Conservation (phyloP, 352 stramenopile genomes). For the Phytophthora multivora region DNA sequence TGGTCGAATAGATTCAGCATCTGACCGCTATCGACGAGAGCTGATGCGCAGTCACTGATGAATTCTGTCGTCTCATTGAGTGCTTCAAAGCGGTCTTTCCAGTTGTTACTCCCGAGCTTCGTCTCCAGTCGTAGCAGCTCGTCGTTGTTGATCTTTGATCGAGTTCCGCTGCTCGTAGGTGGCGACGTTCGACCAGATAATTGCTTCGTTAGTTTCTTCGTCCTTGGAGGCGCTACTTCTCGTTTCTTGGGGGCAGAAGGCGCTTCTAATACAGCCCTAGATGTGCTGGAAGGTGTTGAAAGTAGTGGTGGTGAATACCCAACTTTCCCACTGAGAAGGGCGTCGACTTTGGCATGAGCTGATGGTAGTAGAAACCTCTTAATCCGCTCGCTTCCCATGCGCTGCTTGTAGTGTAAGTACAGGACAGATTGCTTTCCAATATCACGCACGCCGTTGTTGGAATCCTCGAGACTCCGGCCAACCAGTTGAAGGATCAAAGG, state of each 20-base stretch:
- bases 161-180: conserved; percentile 18
- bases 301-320: conserved; percentile 26
- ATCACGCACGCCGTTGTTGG: conserved; percentile 78
- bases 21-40: conserved; percentile 40
- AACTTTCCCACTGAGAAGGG: conserved; percentile 37
- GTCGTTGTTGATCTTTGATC: conserved; percentile 43
- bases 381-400: conserved; percentile 47
- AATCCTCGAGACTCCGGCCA: conserved; percentile 73
- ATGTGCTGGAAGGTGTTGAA: background rate
- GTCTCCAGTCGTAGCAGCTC: conserved; percentile 44
- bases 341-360: conserved; percentile 54
- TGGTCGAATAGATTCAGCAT: conserved; percentile 69
- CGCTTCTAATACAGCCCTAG: background rate
- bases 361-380: conserved; percentile 58
- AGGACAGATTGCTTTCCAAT: conserved; percentile 65
- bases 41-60: conserved; percentile 23
- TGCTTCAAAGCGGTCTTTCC: conserved; percentile 79
- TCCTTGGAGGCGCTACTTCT: background rate
- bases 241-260: conserved; percentile 14
- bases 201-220: conserved; percentile 17
- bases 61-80: conserved; percentile 50
- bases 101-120: conserved; percentile 73
- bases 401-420: conserved; percentile 46
- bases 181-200: conserved; percentile 18
- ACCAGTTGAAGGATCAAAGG: conserved; percentile 47